Percentiles rank a stretch among this genome's conserved stretches.
These are phyloP conservation scores for Tuctoria greenei DNA, from an alignment of 176 grass and related monocot species.

Conservation along the genomic window DNA sequence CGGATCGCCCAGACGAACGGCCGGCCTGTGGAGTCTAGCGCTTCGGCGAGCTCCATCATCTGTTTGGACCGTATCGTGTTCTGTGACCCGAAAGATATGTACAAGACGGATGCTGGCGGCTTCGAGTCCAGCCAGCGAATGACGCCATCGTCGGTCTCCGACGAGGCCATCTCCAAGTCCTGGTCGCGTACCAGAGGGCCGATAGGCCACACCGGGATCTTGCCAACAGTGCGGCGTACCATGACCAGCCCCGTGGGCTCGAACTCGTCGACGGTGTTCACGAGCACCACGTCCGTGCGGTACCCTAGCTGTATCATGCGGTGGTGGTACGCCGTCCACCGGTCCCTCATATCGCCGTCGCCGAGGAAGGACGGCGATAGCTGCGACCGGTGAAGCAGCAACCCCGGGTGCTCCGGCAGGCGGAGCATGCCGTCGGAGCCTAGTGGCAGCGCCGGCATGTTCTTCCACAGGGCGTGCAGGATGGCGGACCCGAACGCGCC, in stretches of 20 bases:
- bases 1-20: conserved; percentile 27
- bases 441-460: not conserved
- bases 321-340: not conserved
- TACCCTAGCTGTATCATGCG: not conserved
- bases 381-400: not conserved
- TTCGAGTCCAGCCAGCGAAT: not conserved
- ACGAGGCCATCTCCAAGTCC: not conserved
- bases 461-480: not conserved
- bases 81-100: conserved; percentile 22
- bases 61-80: not conserved
- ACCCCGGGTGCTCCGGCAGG: not conserved
- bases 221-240: not conserved
- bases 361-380: not conserved
- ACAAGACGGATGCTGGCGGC: not conserved
- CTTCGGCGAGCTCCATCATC: conserved; percentile 10
- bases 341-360: not conserved
- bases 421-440: not conserved
- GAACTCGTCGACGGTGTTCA: conserved; percentile 38
- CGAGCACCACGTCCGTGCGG: conserved; percentile 17
- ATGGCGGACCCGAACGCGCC: conserved; percentile 39
- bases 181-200: conserved; percentile 11
- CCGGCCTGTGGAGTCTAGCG: not conserved
- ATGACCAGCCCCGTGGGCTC: conserved; percentile 42
- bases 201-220: conserved; percentile 28
- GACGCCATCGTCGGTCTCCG: not conserved